These are phyloP conservation scores for Candida jianshihensis DNA, from an alignment of 805 yeast species.

Conservation along the genomic window DNA sequence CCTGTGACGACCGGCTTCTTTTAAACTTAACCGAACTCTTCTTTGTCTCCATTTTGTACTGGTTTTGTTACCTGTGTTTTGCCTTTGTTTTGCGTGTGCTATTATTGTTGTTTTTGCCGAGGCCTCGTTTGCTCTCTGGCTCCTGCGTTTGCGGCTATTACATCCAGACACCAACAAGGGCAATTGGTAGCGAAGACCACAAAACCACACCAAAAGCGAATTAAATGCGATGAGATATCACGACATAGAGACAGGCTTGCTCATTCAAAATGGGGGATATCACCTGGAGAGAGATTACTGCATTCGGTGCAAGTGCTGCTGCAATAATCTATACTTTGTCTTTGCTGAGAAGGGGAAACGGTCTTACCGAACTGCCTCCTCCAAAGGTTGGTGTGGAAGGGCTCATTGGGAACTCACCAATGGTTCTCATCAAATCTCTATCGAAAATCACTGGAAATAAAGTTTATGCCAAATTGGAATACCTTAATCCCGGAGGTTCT, in stretches of 20 bases:
- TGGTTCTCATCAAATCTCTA: slow-evolving; percentile 66
- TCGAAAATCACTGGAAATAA: slow-evolving; percentile 71
- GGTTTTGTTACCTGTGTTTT: too few relatives aligned
- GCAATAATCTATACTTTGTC: slow-evolving; percentile 9
- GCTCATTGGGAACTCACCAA: slow-evolving; percentile 85
- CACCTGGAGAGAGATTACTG: slow-evolving; percentile 21
- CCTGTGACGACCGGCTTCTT: slow-evolving; percentile 50
- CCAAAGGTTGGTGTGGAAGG: slow-evolving; percentile 57
- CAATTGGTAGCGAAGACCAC: too few relatives aligned
- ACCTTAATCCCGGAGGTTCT: slow-evolving; percentile 88
- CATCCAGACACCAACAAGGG: too few relatives aligned
- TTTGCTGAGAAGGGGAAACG: slow-evolving; percentile 2
- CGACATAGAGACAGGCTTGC: too few relatives aligned
- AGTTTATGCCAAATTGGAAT: slow-evolving; percentile 80
- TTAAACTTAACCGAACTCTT: slow-evolving; percentile 40
- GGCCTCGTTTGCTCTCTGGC: too few relatives aligned
- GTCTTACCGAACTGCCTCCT: slow-evolving; percentile 22
- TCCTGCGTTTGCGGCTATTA: too few relatives aligned
- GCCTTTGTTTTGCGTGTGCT: too few relatives aligned
- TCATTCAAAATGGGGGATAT: too few relatives aligned
- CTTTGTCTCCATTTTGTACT: too few relatives aligned
- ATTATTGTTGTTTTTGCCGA: too few relatives aligned
- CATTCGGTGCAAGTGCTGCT: slow-evolving; percentile 14
- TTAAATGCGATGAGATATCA: too few relatives aligned
- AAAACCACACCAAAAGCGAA: too few relatives aligned